These are phyloP conservation scores for Phanerodontia chrysosporium DNA, from an alignment of 768 basidiomycete genomes.

Conservation along the genomic window DNA sequence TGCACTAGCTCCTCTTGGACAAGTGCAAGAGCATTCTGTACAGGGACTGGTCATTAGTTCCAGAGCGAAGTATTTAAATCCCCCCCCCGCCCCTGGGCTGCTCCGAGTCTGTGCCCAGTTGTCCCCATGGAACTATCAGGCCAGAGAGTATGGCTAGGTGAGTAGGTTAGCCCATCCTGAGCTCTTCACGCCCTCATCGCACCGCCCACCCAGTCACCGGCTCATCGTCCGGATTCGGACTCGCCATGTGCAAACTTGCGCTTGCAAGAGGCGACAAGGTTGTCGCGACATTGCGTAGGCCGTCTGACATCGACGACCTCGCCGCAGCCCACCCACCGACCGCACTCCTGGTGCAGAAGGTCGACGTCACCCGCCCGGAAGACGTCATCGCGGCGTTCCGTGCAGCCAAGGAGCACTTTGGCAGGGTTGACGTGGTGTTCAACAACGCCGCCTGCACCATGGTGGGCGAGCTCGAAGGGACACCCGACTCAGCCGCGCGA, in stretches of 20 bases:
- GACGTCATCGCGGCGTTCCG: conserved; percentile 34
- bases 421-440: conserved; percentile 42
- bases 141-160: too few species aligned
- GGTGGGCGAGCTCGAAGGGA: conserved; percentile 35
- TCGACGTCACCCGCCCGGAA: conserved; percentile 35
- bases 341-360: conserved; percentile 32
- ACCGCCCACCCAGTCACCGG: too few species aligned
- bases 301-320: conserved; percentile 19
- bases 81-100: too few species aligned
- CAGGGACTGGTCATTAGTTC: too few species aligned
- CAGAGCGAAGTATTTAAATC: too few species aligned
- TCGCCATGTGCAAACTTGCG: conserved; percentile 28
- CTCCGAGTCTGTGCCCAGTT: too few species aligned
- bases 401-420: conserved; percentile 31
- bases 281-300: conserved; percentile 37
- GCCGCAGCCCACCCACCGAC: conserved; percentile 23
- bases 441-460: conserved; percentile 36
- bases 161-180: too few species aligned
- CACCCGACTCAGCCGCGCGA: conserved; percentile 29
- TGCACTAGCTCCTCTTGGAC: too few species aligned
- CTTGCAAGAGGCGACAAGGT: conserved; percentile 36
- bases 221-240: conserved; percentile 36
- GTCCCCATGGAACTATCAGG: too few species aligned
- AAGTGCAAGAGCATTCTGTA: too few species aligned
- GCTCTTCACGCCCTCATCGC: too few species aligned